Base-by-base conservation (phyloP, 1,284 basidiomycete genomes). In the Sporisorium scitamineum region DNA sequence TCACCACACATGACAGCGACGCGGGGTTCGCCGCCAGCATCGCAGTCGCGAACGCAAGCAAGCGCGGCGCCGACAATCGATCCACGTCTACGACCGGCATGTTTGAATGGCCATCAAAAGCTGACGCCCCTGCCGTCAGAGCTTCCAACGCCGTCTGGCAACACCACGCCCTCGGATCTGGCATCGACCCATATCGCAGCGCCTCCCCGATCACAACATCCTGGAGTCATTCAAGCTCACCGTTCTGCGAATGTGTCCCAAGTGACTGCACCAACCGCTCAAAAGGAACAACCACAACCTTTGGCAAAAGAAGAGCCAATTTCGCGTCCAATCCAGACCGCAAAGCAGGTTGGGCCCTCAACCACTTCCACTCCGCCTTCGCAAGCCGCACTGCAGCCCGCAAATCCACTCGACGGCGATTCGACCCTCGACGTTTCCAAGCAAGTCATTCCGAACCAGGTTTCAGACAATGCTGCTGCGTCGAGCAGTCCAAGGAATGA, bases 1-100 rank as follows among this genome's bases (percentile, higher is more conserved):
- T 50, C 48, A n/a, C 48, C 27, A n/a, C 48, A 29, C 48, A n/a
- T 32, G 27, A 13, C 29, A 50, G 48, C 48, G 48, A 50, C 27
- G 29, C 6, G n/a, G 20, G 20, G n/a, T 2, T 31, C 48, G 20
- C 9, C 47, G 8, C 16, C n/a, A 50, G 27, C 27, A 27, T 31
- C 29, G 27, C 27, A 31, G 29, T 8, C 9, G 8, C 27, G n/a
- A 27, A 31, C 48, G 3, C 48, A 50, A 31, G 48, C 48, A 50
- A 31, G 7, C 18, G 13, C 18, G 32, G 29, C 48, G 5, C 6
- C 48, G 48, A 18, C 48, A 20, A 11, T 10, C 18, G 5, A 5
- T 13, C 31, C 48, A n/a, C n/a, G 29, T 31, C 16, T 9, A n/a
- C 26, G 18, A 48, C 24, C 14, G n/a, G n/a, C 9, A 3, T 32